Base-by-base conservation (phyloP, 805 yeast species). In the Cyberlindnera mycetangii region DNA sequence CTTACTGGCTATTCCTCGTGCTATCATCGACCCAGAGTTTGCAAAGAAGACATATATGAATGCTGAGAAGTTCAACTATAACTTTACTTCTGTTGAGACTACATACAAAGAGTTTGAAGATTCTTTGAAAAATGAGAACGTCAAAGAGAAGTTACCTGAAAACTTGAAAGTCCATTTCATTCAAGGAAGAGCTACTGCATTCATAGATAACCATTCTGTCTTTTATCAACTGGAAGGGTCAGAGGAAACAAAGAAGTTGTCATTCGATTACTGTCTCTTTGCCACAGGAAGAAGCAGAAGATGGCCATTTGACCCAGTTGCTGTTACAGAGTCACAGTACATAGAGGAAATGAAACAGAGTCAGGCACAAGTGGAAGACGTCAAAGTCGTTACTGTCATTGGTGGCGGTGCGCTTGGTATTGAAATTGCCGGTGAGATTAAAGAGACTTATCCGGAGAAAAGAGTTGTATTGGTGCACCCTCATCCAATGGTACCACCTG, bases 221-320 rank as follows among this genome's bases (percentile, higher is more conserved):
- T 32, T 51, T 17, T 45, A 55, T 47, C 22, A 45, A 18, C 19
- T 55, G 11, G 51, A 50, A 27, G 56, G 55, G 7, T 61, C 54
- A 8, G 57, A 56, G 8, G 45, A 44, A 4, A 46, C 50, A 15
- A 49, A 50, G 11, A 48, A 47, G 55, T 68, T 35, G 19, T 55
- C 59, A 8, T 77, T 75, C 54, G 78, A 77, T 49, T 76, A 72
- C 49, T 71, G 69, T 17, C 61, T 76, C 10, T 55, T 68, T 41
- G 76, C 80, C 5, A 59, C 75, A 2, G 82, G 82, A 1, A 62
- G 81, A 55, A 64, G 75, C 41, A 61, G 82, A 48, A 61, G 63
- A 33, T 76, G 79, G 79, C 83, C 82, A 12, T 69, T 74, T 30
- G 75, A 76, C 28, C 82, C 81, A 3, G 54, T 62, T n/a, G 78